These are phyloP conservation scores for Iris pallida DNA, from an alignment of 116 monocot species.

Conservation along the genomic window DNA sequence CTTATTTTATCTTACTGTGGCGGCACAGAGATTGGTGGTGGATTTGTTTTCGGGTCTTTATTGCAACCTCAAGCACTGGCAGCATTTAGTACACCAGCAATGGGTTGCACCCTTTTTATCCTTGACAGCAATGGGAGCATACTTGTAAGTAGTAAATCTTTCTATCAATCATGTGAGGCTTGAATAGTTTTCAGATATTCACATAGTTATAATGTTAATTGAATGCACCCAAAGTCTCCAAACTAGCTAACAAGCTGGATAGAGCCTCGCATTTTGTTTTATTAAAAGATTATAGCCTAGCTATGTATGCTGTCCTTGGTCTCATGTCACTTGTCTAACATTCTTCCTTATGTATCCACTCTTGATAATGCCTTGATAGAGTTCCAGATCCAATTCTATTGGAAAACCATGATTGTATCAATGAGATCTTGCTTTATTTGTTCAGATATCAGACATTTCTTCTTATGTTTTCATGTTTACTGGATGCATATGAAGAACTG, in stretches of 20 bases:
- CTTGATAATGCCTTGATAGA: neutral
- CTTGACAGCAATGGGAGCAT: slow-evolving; percentile 66
- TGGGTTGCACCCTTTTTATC: slow-evolving; percentile 80
- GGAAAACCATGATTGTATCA: neutral
- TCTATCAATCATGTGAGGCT: neutral
- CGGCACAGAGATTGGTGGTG: slow-evolving; percentile 96
- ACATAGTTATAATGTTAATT: too few species aligned
- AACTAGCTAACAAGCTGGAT: too few species aligned
- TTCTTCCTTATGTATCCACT: neutral
- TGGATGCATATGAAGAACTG: neutral
- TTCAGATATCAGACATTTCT: neutral
- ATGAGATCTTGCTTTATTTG: neutral
- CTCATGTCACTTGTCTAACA: neutral
- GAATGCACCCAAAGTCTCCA: too few species aligned
- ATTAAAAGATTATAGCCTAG: too few species aligned
- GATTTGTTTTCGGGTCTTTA: slow-evolving; percentile 76
- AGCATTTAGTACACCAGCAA: slow-evolving; percentile 91
- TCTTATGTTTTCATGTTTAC: neutral
- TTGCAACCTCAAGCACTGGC: slow-evolving; percentile 81
- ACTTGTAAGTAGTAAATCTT: slow-evolving; percentile 49
- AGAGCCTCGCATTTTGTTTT: too few species aligned
- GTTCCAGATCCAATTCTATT: neutral
- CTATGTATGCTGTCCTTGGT: too few species aligned
- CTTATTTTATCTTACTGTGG: too few species aligned
- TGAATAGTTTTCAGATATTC: neutral